Evolutionary conservation across 2,329 filamentous ascomycete genomes (phyloP), one percentile per base, ranked within the genome.

Genomic region (Alternaria dauci): DNA sequence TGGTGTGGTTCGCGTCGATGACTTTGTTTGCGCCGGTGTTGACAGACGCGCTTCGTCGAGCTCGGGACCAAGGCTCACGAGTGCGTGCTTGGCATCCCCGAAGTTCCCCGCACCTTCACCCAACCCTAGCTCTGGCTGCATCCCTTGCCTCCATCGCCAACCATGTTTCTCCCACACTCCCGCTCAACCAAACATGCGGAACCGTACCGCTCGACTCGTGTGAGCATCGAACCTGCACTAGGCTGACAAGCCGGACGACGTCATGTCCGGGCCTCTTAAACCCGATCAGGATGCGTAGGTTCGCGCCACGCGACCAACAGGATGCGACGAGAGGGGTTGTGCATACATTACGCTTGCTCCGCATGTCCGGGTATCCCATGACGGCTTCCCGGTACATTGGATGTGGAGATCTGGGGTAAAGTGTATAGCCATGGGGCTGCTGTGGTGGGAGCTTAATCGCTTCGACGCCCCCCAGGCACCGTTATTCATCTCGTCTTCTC

Each of bases 281-380:
- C 58, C 63, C 66, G 64, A 67, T 55, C 38, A 48, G 39, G 50
- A 51, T 32, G 28, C 34, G 8, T 32, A 47, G 51, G 42, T 52
- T 60, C 52, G 54, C 56, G 39, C 38, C 26, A 58, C 53, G 48
- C 54, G 7, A 44, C 26, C 55, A 44, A 54, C 36, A 46, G 46
- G 56, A 55, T 47, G 52, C 56, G 52, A 58, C 38, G 58, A 63
- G 72, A 76, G 75, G 73, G 72, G 72, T 70, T 53, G 50, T 59
- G 58, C 69, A 61, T 66, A 52, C 66, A 68, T 71, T 69, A 53
- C 55, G 54, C 63, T 59, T 65, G 46, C 64, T 72, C 72, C 71
- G 66, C 60, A 69, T 67, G 63, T 38, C 71, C 70, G 71, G 65
- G 36, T 46, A 44, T 39, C 57, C 54, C 52, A 25, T 48, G 20